These are phyloP conservation scores for Eucalyptus regnans DNA, from an alignment of 345 rosid species.

Conservation along the genomic window DNA sequence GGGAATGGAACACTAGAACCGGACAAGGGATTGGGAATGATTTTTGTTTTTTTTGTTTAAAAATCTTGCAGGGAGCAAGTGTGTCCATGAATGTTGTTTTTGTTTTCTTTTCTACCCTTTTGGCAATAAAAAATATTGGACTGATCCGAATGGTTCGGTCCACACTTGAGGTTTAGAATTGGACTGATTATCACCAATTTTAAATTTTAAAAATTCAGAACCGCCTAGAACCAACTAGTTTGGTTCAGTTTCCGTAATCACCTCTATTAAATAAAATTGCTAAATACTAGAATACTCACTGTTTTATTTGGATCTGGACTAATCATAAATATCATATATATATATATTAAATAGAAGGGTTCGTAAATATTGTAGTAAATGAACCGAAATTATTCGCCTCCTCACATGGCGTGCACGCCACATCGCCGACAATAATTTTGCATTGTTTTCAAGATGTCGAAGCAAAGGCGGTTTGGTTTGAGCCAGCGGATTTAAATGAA, in stretches of 20 bases:
- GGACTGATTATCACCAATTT: rapidly evolving
- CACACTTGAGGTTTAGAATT: rapidly evolving
- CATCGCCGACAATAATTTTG: neutral
- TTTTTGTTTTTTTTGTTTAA: rapidly evolving
- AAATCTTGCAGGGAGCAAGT: neutral
- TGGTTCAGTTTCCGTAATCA: no score
- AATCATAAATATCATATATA: no score
- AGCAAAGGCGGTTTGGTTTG: neutral
- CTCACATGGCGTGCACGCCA: neutral
- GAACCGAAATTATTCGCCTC: neutral
- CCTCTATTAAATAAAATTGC: neutral
- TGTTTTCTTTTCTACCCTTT: neutral
- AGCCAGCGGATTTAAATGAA: neutral
- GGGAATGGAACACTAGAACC: neutral
- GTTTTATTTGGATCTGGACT: neutral
- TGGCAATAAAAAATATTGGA: neutral
- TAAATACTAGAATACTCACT: neutral
- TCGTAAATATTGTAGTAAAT: neutral
- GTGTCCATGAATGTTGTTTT: neutral
- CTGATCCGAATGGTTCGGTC: rapidly evolving
- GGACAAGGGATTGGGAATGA: neutral
- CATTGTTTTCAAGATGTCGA: neutral
- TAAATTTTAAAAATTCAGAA: no score
- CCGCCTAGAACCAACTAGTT: rapidly evolving
- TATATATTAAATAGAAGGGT: neutral